Base-by-base conservation (phyloP, 164 flowering plant species). In the Berberis thunbergii region DNA sequence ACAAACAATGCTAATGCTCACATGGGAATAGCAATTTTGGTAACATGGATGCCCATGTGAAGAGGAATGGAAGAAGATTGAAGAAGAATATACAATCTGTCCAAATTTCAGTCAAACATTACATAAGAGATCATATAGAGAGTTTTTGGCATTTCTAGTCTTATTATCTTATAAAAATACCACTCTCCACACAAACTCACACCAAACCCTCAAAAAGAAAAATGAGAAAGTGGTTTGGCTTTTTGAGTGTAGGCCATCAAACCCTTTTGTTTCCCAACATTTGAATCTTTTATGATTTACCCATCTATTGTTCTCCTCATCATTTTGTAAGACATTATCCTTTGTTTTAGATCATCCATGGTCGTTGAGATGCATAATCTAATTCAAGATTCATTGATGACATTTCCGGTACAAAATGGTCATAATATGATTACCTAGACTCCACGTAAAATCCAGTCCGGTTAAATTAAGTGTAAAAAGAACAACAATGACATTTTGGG, bases 1-100 rank as follows among this genome's bases (percentile, higher is more conserved):
- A 52, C 43, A 53, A 63, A 39, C 59, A 70, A 69, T 67, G 70
- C 63, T 70, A 58, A 54, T 57, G 46, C 7, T 12, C 57, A 7
- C 41, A 4, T 46, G 67, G 54, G 41, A 61, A 65, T 65, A 61
- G 41, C 9, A 40, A 54, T 41, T 42, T 41, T 59, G 63, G 64
- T 58, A 57, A 63, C 64, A 54, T 69, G 74, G 8, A 58, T 13
- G 7, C 50, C 69, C 73, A 72, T 75, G 78, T 72, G 78, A 69
- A 63, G 26, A 26, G 67, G 62, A 26, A 69, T 59, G 67, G 75
- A 49, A 2, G 61, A 38, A 3, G 1, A 45, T 7, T 43, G 49
- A n/a, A n/a, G 49, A 13, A 26, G 5, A 56, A 13, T 26, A 26
- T 26, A 26, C 26, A 26, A 26, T 26, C 26, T 26, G 26, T 26